Evolutionary conservation across 2,329 filamentous ascomycete genomes (phyloP).

Genomic region (Tolypocladium sp.): DNA sequence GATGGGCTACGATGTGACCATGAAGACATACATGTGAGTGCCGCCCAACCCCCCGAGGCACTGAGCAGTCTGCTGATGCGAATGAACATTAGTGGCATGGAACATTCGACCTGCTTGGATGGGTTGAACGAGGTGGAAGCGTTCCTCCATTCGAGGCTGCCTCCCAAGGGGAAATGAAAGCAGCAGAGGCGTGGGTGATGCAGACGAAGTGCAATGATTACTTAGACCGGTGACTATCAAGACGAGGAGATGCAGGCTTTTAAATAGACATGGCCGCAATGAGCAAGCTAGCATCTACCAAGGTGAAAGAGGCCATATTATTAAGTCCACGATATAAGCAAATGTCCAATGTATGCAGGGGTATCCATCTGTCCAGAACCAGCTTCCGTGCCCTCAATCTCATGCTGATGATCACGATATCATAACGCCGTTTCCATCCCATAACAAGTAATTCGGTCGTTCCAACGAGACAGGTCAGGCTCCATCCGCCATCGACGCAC

Average conservation of each 20-base stretch:
- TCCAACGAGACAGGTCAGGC: background rate
- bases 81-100: conserved; percentile 44
- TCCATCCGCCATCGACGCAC: background rate
- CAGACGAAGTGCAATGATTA: background rate
- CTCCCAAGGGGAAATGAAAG: conserved; percentile 16
- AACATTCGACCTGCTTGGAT: conserved; percentile 65
- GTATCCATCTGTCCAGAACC: background rate
- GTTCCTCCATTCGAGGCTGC: conserved; percentile 39
- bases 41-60: no score
- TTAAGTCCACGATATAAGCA: background rate
- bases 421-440: background rate
- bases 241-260: background rate
- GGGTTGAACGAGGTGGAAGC: conserved; percentile 77
- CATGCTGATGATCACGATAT: background rate
- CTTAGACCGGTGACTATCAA: background rate
- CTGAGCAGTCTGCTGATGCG: background rate
- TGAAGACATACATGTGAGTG: conserved; percentile 65
- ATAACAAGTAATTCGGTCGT: background rate
- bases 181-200: background rate
- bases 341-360: background rate
- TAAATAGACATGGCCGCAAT: background rate
- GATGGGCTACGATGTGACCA: conserved; percentile 63
- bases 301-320: background rate
- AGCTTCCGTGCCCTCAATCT: background rate
- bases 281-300: background rate